Evolutionary conservation across 257 asterid genomes (phyloP).

Genomic region (Gentiana straminea): DNA sequence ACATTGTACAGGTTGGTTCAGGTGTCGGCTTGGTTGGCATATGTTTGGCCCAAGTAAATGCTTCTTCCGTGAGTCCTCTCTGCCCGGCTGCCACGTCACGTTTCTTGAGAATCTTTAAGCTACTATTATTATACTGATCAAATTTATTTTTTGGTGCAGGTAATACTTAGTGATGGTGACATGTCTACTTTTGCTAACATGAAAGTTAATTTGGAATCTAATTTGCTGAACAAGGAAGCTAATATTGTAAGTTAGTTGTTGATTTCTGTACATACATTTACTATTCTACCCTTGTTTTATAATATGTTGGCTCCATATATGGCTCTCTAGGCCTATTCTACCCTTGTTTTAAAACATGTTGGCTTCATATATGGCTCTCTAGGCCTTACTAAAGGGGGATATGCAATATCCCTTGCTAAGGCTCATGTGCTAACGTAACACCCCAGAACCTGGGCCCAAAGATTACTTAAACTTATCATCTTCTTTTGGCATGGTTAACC

Average conservation of each 20-base stretch:
- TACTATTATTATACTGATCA: not conserved
- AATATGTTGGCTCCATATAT: too few species aligned
- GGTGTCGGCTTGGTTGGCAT: conserved; percentile 91
- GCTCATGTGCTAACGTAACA: too few species aligned
- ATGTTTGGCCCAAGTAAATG: conserved; percentile 68
- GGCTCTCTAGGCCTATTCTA: too few species aligned
- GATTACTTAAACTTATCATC: too few species aligned
- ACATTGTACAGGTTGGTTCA: conserved; percentile 61
- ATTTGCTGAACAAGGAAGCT: conserved; percentile 28
- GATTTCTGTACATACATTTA: too few species aligned
- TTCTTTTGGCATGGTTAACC: too few species aligned
- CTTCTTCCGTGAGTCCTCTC: conserved; percentile 48
- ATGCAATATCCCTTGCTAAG: too few species aligned
- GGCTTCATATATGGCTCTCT: too few species aligned
- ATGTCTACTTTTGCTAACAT: conserved; percentile 61
- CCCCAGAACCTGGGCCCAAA: too few species aligned
- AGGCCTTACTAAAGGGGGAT: too few species aligned
- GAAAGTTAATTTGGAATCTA: conserved; percentile 74
- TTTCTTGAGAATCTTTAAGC: not conserved
- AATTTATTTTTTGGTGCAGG: conserved; percentile 33
- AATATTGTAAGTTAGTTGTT: conserved; percentile 27
- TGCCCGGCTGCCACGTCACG: not conserved
- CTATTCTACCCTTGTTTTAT: too few species aligned
- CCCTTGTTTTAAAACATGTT: too few species aligned
- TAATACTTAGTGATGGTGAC: conserved; percentile 81